Evolutionary conservation across 1,284 basidiomycete species (phyloP), one percentile per base, ranked within the genome.

Genomic region (Leccinum insigne): DNA sequence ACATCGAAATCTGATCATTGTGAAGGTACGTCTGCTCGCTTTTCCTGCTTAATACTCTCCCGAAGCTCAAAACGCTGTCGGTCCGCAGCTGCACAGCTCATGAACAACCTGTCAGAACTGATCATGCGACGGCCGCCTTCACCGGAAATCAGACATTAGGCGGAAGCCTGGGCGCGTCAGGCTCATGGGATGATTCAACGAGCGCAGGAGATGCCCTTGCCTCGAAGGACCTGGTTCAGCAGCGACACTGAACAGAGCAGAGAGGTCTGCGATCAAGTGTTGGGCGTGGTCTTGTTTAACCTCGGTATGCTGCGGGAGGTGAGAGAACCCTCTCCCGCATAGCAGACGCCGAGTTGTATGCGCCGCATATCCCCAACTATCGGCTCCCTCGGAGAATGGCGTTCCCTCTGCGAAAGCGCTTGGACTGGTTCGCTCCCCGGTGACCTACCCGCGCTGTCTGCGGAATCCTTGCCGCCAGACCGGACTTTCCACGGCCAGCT

Each of bases 41-140:
- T 35, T 3, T 4, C n/a, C 9, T n/a, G n/a, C 23, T 23, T 10
- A 2, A 21, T 59, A 23, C 23, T 9, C 44, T 8, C 54, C 42
- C 18, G 18, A 18, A 44, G 49, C 59, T 42, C 6, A 5, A 61
- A 58, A 26, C 3, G 18, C 54, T 21, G 16, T 56, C 23, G 35
- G 18, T 58, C 38, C 60, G n/a, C 67, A 90, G 89, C 84, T n/a
- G 89, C 90, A 7, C 84, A 90, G 61, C 70, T 91, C 13, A 91
- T 92, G 90, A 86, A 83, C 69, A 87, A 86, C 66, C 79, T 92
- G 42, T 84, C 88, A 10, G 86, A 88, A 63, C 76, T 88, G 57
- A 80, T 88, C 65, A 79, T 87, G 66, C 82, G 83, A 47, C 78
- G 75, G n/a, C 72, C 81, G 2, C 79, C 82, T 11, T 80, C 80